Conservation (phyloP, 306 rosid species). For the Gillenia trifoliata region DNA sequence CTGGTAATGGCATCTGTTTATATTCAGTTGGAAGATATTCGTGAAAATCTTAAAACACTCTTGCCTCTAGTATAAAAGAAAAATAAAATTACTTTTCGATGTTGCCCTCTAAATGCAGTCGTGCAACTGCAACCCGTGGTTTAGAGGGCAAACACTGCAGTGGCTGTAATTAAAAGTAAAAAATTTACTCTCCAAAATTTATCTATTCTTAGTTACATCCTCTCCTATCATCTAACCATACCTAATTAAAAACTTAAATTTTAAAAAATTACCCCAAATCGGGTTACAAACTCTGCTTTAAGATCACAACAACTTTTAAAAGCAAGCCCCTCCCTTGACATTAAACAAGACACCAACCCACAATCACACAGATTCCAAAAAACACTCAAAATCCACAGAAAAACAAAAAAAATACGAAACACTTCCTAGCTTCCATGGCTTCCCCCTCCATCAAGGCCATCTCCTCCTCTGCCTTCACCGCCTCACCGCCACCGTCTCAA, state of each 20-base stretch:
- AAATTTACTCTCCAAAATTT: not conserved
- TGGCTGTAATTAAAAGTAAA: not conserved
- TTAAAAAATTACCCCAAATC: not conserved
- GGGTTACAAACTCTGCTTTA: not conserved
- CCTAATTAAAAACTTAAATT: not conserved
- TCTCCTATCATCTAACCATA: not conserved
- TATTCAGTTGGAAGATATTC: not conserved
- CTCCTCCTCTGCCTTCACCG: not conserved
- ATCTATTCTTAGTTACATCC: not conserved
- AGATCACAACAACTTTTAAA: not conserved
- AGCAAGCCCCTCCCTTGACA: not conserved
- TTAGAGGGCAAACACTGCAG: not conserved
- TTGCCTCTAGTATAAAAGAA: too few relatives aligned
- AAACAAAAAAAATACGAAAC: not conserved
- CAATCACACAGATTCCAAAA: not conserved
- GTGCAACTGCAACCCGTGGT: not conserved
- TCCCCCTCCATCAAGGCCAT: slow-evolving; percentile 33
- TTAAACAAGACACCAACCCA: not conserved
- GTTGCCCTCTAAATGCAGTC: not conserved
- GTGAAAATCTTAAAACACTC: too few relatives aligned
- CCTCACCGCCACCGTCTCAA: slow-evolving; percentile 8
- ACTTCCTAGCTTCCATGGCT: slow-evolving; percentile 40
- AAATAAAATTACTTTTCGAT: not conserved
- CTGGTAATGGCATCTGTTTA: not conserved
- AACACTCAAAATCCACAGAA: too few relatives aligned